phyloP scores from a whole-genome alignment of 169 alveolate genomes.

The Theileria equi region DNA sequence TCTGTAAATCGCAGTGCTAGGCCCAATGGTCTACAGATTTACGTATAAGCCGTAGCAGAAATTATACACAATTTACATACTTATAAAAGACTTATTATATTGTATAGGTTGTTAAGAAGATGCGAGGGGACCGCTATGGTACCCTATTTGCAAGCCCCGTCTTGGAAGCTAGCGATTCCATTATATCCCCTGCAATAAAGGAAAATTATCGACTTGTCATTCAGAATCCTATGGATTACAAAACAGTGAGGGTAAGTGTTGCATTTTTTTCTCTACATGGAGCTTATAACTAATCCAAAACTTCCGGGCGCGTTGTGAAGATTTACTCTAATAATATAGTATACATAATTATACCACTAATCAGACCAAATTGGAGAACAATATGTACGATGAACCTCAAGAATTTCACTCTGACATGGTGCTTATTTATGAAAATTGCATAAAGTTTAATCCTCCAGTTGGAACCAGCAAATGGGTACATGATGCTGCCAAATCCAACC shows the following conservation, averaged over 20 bases:
- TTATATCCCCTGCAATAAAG: constrained; percentile 55
- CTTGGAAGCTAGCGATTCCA: constrained; percentile 61
- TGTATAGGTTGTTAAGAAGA: constrained; percentile 46
- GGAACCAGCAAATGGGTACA: constrained; percentile 58
- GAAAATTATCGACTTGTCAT: constrained; percentile 45
- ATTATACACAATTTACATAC: not conserved
- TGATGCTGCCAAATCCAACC: constrained; percentile 55
- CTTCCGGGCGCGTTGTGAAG: not conserved
- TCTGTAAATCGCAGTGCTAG: too few relatives aligned
- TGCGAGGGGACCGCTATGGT: constrained; percentile 63
- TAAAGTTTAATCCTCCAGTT: constrained; percentile 57
- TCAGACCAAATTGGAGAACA: constrained; percentile 23
- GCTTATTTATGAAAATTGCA: constrained; percentile 61
- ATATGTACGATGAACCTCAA: constrained; percentile 28
- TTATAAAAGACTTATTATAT: not conserved
- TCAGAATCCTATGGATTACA: constrained; percentile 57
- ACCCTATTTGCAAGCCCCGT: constrained; percentile 53
- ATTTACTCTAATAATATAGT: not conserved
- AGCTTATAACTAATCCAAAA: not conserved
- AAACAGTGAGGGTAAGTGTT: constrained; percentile 47
- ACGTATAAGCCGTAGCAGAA: not conserved
- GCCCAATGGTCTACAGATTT: too few relatives aligned
- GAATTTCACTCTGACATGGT: constrained; percentile 57
- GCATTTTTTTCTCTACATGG: not conserved
- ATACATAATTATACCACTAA: not conserved